Evolutionary conservation across 306 rosid species (phyloP).

Genomic region (Ziziphus jujuba): DNA sequence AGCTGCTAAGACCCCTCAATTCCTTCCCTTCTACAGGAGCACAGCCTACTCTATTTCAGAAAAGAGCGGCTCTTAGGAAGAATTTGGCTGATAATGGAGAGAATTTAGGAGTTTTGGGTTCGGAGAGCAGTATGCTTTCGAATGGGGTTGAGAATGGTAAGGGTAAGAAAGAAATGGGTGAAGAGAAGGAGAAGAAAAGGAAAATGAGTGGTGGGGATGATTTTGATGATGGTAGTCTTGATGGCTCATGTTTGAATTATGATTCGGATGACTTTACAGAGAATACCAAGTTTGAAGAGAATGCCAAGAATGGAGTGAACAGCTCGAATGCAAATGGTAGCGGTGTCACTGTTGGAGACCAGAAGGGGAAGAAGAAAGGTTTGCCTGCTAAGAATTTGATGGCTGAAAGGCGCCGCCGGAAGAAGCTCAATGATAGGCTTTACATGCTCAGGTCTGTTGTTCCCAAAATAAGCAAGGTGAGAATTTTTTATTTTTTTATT

Average conservation of each 20-base stretch:
- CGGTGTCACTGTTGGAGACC: constrained; percentile 51
- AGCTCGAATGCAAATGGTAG: constrained; percentile 51
- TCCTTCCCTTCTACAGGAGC: constrained; percentile 45
- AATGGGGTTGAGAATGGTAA: not conserved
- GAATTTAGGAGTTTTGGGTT: constrained; percentile 45
- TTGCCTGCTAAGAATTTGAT: constrained; percentile 89
- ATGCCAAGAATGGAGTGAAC: constrained; percentile 43
- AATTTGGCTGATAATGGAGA: constrained; percentile 34
- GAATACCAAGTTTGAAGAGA: constrained; percentile 41
- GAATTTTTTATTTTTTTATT: not conserved
- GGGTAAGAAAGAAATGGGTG: constrained; percentile 12
- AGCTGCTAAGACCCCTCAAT: constrained; percentile 54
- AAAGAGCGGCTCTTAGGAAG: constrained; percentile 54
- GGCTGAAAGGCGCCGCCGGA: constrained; percentile 98
- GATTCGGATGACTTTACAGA: constrained; percentile 76
- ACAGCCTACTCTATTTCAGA: constrained; percentile 82
- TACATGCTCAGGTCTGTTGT: constrained; percentile 98
- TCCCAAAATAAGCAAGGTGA: constrained; percentile 97
- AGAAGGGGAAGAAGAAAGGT: constrained; percentile 93
- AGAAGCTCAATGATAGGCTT: constrained; percentile 94
- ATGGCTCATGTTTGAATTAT: constrained; percentile 63
- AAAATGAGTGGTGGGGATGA: constrained; percentile 47
- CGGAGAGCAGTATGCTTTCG: constrained; percentile 11
- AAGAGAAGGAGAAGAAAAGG: constrained; percentile 48
- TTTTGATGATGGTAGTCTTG: constrained; percentile 57